phyloP scores from a whole-genome alignment of 2,329 filamentous ascomycete genomes.

The Penicillium sp. region DNA sequence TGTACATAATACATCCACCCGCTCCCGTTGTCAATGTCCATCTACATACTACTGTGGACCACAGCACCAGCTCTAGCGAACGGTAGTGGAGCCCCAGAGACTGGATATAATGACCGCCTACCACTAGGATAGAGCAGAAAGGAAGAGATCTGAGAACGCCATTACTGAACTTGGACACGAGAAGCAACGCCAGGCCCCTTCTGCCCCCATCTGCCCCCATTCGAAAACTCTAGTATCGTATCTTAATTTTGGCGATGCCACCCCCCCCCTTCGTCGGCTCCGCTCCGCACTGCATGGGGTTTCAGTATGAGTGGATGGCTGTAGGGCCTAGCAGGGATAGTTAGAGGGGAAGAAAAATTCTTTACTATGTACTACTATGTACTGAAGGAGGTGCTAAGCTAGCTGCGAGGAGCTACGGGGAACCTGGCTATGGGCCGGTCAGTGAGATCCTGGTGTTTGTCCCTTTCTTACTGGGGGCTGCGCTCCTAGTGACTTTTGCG shows the following conservation, averaged over 20 bases:
- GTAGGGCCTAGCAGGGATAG: neutral
- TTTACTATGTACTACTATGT: too few relatives aligned
- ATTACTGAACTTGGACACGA: neutral
- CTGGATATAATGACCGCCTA: neutral
- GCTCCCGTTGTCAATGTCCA: too few relatives aligned
- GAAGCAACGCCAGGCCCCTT: neutral
- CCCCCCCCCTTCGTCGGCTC: too few relatives aligned
- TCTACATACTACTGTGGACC: too few relatives aligned
- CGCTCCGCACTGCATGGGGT: too few relatives aligned
- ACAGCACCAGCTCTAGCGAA: neutral
- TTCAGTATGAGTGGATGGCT: neutral
- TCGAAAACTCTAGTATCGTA: neutral
- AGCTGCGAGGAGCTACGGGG: neutral
- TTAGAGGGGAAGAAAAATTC: too few relatives aligned
- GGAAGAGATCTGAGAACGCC: neutral
- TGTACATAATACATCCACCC: too few relatives aligned
- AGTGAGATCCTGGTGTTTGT: neutral
- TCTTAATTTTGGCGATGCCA: constrained; percentile 1
- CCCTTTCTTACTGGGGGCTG: neutral
- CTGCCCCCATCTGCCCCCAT: neutral
- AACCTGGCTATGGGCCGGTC: neutral
- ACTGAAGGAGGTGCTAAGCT: too few relatives aligned
- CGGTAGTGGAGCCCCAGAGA: neutral
- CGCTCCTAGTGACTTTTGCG: neutral
- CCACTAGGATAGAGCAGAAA: neutral